Percentiles rank a stretch among this genome's conserved stretches.
These are phyloP conservation scores for Psilocybe subaeruginosa DNA, from an alignment of 768 basidiomycete species.

Conservation along the genomic window DNA sequence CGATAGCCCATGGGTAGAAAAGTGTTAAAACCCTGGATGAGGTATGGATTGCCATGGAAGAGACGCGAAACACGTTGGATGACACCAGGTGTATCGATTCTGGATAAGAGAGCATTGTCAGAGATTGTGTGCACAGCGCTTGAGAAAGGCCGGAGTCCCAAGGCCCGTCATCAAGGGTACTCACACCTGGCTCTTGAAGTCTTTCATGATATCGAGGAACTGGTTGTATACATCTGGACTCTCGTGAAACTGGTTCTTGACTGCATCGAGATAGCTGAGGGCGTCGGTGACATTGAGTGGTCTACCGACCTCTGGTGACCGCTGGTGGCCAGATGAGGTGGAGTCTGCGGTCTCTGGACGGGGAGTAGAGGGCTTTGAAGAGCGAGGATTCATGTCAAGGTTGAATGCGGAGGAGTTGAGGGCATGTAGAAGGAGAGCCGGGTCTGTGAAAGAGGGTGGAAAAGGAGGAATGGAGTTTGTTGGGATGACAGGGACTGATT, in stretches of 20 bases:
- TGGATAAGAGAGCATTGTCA: constrained; percentile 33
- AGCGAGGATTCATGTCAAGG: constrained; percentile 28
- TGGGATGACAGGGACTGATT: constrained; percentile 21
- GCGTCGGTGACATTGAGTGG: constrained; percentile 94
- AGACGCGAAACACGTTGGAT: constrained; percentile 93
- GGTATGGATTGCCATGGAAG: constrained; percentile 85
- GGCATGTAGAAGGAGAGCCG: constrained; percentile 25
- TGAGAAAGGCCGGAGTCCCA: background rate
- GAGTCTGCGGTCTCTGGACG: constrained; percentile 38
- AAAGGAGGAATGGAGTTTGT: constrained; percentile 21
- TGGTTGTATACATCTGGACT: constrained; percentile 94
- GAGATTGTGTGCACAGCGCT: constrained; percentile 18
- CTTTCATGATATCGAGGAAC: constrained; percentile 98
- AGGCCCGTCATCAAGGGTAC: constrained; percentile 25
- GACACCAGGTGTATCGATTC: constrained; percentile 97
- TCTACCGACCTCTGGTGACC: constrained; percentile 46
- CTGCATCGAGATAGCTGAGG: constrained; percentile 90
- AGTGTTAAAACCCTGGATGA: constrained; percentile 98
- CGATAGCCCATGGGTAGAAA: constrained; percentile 94
- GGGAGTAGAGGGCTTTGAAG: constrained; percentile 40
- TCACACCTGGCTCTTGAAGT: constrained; percentile 95
- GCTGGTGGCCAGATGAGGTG: constrained; percentile 28
- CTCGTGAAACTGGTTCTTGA: constrained; percentile 89
- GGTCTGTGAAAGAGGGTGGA: constrained; percentile 21
- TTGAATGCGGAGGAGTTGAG: constrained; percentile 16